phyloP scores from a whole-genome alignment of 2,329 filamentous ascomycete genomes.

The Beauveria sp. region DNA sequence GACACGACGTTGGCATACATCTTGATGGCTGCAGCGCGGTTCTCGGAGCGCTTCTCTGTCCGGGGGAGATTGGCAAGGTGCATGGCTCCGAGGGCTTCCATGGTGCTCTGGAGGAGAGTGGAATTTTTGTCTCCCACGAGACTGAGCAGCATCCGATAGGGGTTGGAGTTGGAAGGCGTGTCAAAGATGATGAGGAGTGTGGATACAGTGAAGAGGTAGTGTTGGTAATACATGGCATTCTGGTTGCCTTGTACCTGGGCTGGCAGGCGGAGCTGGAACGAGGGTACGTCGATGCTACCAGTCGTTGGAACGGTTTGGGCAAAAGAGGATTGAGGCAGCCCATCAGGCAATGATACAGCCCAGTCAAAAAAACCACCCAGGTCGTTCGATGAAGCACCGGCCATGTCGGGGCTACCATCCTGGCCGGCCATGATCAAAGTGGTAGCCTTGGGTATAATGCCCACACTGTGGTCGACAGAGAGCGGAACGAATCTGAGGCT shows the following conservation, averaged over 20 bases:
- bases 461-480: neutral
- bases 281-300: neutral
- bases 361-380: neutral
- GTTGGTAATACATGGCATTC: slow-evolving; percentile 25
- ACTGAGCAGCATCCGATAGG: slow-evolving; percentile 31
- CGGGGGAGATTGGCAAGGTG: slow-evolving; percentile 31
- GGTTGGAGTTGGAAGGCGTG: slow-evolving; percentile 27
- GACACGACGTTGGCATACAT: slow-evolving; percentile 29
- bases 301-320: neutral
- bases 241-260: neutral
- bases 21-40: slow-evolving; percentile 30
- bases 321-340: neutral
- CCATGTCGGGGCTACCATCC: no score
- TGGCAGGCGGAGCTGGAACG: neutral
- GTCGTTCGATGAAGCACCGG: neutral
- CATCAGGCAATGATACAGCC: neutral
- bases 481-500: slow-evolving; percentile 15
- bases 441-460: slow-evolving; percentile 23
- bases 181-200: slow-evolving; percentile 36
- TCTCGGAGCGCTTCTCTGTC: slow-evolving; percentile 23
- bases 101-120: slow-evolving; percentile 28
- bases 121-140: slow-evolving; percentile 35
- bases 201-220: slow-evolving; percentile 32
- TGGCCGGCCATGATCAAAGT: neutral
- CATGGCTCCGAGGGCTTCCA: slow-evolving; percentile 32